Evolutionary conservation across 1,139 yeast species (phyloP), one percentile per base, ranked within the genome.

Genomic region (Pichiaceae sp.): DNA sequence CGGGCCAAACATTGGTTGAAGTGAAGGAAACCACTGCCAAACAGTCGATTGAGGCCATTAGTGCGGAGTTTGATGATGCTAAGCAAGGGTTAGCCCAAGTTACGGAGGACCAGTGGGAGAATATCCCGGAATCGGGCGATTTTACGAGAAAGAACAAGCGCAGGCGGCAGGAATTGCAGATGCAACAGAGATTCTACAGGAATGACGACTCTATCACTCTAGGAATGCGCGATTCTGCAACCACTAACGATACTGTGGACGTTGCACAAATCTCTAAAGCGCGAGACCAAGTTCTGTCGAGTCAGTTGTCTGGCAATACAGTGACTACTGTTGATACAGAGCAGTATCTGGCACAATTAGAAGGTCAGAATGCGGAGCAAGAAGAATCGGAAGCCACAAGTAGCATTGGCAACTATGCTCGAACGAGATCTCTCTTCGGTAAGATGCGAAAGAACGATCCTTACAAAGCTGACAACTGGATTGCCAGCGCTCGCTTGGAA

Each of bases 81-180:
- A 89, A 87, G 54, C 59, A 79, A 30, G 76, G 71, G 1, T 59
- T 89, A 36, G 64, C 78, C 0, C 46, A 60, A 0, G 72, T 91
- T 1, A 66, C 84, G 2, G 73, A 66, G 17, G 81, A 75, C 2
- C 80, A 89, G 50, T 91, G 98, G 98, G 70, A 73, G 3, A 68
- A 64, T 43, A 54, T 91, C 4, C 97, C 98, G 0, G 96, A 86
- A 44, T 93, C 87, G 1, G 85, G 87, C 2, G 98, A 91, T 59
- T 64, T 84, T 48, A 91, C 98, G 0, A 70, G 80, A 48, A 64
- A 76, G 42, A 86, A 87, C 55, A 86, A 87, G 50, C 63, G 97
- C 39, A 63, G 71, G 36, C 63, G 96, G 35, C 57, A 77, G 33
- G 68, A 78, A 39, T 72, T 74, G 35, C 82, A 79, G 49, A 72